phyloP scores from a whole-genome alignment of 1,284 basidiomycete genomes.

The Rhodofomes roseus region DNA sequence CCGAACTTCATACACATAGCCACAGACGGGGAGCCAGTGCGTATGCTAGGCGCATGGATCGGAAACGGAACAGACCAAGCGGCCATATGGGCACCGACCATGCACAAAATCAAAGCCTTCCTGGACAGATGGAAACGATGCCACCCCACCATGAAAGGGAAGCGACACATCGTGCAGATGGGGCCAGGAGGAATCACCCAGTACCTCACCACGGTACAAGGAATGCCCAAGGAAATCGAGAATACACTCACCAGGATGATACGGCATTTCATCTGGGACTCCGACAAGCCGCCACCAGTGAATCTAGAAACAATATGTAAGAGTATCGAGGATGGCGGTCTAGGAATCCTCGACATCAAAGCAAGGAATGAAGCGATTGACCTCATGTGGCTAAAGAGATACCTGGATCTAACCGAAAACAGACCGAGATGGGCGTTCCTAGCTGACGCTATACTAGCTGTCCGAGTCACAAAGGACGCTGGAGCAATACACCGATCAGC shows the following conservation, averaged over 20 bases:
- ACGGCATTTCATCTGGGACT: neutral
- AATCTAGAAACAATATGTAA: neutral
- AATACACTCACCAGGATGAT: neutral
- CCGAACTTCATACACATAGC: conserved; percentile 12
- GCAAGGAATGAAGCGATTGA: neutral
- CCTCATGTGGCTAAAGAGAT: neutral
- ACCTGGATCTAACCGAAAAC: neutral
- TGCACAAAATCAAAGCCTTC: conserved; percentile 12
- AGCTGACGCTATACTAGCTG: neutral
- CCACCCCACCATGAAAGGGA: too few relatives aligned
- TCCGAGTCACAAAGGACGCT: neutral
- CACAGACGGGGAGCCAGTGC: conserved; percentile 18
- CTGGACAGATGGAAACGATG: too few relatives aligned
- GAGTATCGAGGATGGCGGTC: neutral
- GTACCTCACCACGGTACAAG: too few relatives aligned
- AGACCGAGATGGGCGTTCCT: neutral
- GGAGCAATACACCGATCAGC: neutral
- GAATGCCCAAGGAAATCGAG: conserved; percentile 18
- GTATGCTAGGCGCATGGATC: conserved; percentile 23
- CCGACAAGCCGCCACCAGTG: neutral
- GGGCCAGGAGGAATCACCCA: too few relatives aligned
- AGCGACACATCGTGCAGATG: too few relatives aligned
- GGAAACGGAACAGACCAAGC: neutral
- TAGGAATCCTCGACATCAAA: neutral
- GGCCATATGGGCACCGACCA: conserved; percentile 17